Evolutionary conservation across 371 early-diverging fungal genomes (phyloP).

Genomic region (Mucor circinelloides): DNA sequence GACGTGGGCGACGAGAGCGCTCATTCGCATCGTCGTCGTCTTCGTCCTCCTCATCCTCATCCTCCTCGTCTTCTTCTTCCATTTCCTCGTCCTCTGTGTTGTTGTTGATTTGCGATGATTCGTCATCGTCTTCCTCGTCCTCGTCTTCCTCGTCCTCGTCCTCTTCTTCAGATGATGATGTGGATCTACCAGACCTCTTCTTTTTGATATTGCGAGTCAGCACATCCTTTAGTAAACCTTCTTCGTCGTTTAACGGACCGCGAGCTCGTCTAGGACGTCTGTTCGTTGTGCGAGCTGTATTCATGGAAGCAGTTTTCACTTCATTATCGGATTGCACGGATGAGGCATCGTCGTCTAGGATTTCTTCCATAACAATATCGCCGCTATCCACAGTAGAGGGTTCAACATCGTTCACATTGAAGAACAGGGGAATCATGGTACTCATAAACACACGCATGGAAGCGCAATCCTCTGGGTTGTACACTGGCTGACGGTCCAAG

Average conservation of each 20-base stretch:
- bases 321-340: slow-evolving; percentile 18
- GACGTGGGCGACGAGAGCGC: not conserved
- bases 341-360: slow-evolving; percentile 28
- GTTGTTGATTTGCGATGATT: slow-evolving; percentile 16
- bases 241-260: slow-evolving; percentile 12
- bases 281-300: not conserved
- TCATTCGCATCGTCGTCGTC: not conserved
- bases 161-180: slow-evolving; percentile 2
- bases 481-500: slow-evolving; percentile 53
- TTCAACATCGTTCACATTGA: slow-evolving; percentile 55
- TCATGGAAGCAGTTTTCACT: not conserved
- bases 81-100: slow-evolving; percentile 17
- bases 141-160: slow-evolving; percentile 15
- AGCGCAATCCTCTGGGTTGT: slow-evolving; percentile 65
- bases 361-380: slow-evolving; percentile 42
- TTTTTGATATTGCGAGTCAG: slow-evolving; percentile 21
- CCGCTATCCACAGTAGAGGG: slow-evolving; percentile 31
- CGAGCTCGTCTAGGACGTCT: slow-evolving; percentile 4
- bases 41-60: not conserved
- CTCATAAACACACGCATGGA: slow-evolving; percentile 72
- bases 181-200: not conserved
- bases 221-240: slow-evolving; percentile 26
- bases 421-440: slow-evolving; percentile 72
- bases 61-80: slow-evolving; percentile 7
- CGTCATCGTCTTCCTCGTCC: slow-evolving; percentile 15